phyloP scores from a whole-genome alignment of 352 stramenopile species.

The Phytophthora uliginosa region DNA sequence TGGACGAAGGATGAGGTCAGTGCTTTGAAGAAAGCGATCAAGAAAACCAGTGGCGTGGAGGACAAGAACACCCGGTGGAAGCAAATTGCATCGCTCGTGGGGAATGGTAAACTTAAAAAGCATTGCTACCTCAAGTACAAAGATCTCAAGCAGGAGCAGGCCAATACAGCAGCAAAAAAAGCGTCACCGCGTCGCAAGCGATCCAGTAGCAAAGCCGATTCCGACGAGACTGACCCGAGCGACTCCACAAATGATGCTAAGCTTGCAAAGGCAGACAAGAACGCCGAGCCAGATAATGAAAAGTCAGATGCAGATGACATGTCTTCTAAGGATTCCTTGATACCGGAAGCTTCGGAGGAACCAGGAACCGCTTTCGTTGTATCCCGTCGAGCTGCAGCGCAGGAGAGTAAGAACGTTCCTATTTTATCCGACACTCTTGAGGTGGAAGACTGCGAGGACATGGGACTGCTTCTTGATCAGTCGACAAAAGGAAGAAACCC shows the following conservation, averaged over 20 bases:
- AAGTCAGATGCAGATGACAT: conserved; percentile 11
- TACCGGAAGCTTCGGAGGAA: conserved; percentile 8
- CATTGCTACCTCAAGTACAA: conserved; percentile 91
- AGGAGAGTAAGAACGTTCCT: neutral
- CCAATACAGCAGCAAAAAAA: conserved; percentile 41
- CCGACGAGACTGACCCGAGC: neutral
- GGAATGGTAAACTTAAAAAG: conserved; percentile 78
- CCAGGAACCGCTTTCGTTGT: conserved; percentile 17
- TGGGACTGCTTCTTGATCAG: conserved; percentile 37
- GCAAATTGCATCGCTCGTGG: conserved; percentile 66
- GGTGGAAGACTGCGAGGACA: conserved; percentile 66
- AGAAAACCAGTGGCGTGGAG: conserved; percentile 62
- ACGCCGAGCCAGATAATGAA: conserved; percentile 1
- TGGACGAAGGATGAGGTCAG: conserved; percentile 73
- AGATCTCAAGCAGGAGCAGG: conserved; percentile 76
- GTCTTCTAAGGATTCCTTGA: conserved; percentile 1
- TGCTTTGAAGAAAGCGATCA: conserved; percentile 78
- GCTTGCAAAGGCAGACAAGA: neutral
- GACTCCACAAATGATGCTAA: conserved; percentile 3
- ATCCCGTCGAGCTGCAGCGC: conserved; percentile 12
- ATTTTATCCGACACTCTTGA: conserved; percentile 37
- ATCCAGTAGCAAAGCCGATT: conserved; percentile 13
- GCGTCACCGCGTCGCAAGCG: conserved; percentile 33
- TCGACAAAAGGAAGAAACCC: conserved; percentile 7
- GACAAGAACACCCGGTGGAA: conserved; percentile 86